Evolutionary conservation across 768 basidiomycete genomes (phyloP), one percentile per base, ranked within the genome.

Genomic region (Brasilioporus rufonigricans): DNA sequence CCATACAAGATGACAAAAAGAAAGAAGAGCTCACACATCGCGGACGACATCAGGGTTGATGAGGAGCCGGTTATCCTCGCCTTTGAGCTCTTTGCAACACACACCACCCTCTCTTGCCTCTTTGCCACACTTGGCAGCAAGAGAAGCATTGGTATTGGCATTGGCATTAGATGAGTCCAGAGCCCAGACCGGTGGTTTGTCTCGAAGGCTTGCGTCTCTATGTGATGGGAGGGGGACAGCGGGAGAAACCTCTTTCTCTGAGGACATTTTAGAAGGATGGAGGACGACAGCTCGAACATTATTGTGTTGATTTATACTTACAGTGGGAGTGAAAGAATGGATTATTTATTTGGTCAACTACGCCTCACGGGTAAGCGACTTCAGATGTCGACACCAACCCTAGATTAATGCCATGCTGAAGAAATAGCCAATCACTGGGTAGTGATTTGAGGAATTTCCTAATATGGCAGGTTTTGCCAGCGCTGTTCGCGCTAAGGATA

Each of bases 1-100:
- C 13, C 13, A 43, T 3, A 36, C 18, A 35, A 18, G 31, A 13
- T 13, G 9, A n/a, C 29, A 35, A 44, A 16, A 26, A 38, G 38
- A 48, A 32, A 21, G 23, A n/a, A 60, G n/a, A n/a, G n/a, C 89
- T 68, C 65, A 93, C 91, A 92, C 83, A 59, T 95, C 93, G 9
- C 92, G 85, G 19, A 96, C 80, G 44, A 95, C 74, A 58, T 95
- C 93, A 1, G 94, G 93, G 66, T 96, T 83, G 35, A 96, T 75
- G 35, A 97, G 80, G 0, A 82, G 87, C 24, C 93, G 81, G 55
- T 93, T 86, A 45, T 93, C 90, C 13, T 86, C 81, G 48, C 76
- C 82, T 65, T 84, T 91, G 55, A 96, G 82, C 51, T 94, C 91
- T 64, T 91, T 89, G 76, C 93, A 97, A 73, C 94, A 96, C 5